These are phyloP conservation scores for Bromus sterilis DNA, from an alignment of 176 grass and related monocot genomes.

Conservation along the genomic window DNA sequence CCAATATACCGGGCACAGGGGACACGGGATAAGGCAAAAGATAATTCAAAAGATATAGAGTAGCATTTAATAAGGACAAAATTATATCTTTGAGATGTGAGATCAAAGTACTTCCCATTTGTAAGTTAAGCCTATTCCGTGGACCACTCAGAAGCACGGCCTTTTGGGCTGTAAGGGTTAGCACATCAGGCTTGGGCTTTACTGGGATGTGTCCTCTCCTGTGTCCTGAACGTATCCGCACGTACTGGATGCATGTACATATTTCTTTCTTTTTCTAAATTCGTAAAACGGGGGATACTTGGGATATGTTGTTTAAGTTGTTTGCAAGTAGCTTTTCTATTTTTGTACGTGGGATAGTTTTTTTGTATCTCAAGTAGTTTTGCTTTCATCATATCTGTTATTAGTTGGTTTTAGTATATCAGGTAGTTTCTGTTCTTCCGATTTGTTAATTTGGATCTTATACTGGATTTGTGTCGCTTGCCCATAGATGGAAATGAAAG, in stretches of 20 bases:
- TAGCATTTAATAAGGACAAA: not conserved
- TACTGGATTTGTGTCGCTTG: not conserved
- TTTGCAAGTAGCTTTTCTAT: not conserved
- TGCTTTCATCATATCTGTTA: not conserved
- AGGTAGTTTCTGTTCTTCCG: not conserved
- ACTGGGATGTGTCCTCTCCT: not conserved
- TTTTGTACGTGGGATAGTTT: not conserved
- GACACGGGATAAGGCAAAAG: not conserved
- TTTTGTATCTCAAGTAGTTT: not conserved
- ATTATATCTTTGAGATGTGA: not conserved
- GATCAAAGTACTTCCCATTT: not conserved
- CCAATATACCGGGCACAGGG: not conserved
- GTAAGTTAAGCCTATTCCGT: not conserved
- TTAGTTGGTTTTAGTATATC: not conserved
- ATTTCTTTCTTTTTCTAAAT: not conserved
- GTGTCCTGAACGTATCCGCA: not conserved
- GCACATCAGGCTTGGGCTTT: too few relatives aligned
- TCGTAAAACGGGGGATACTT: not conserved
- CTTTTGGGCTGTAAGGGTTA: not conserved
- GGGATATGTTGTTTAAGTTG: not conserved
- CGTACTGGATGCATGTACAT: not conserved
- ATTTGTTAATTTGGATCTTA: not conserved
- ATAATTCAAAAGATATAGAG: not conserved
- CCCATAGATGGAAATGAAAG: not conserved
- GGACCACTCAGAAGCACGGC: not conserved